Conservation (phyloP, 1,139 yeast species). For the Lodderomyces parapsilosis region DNA sequence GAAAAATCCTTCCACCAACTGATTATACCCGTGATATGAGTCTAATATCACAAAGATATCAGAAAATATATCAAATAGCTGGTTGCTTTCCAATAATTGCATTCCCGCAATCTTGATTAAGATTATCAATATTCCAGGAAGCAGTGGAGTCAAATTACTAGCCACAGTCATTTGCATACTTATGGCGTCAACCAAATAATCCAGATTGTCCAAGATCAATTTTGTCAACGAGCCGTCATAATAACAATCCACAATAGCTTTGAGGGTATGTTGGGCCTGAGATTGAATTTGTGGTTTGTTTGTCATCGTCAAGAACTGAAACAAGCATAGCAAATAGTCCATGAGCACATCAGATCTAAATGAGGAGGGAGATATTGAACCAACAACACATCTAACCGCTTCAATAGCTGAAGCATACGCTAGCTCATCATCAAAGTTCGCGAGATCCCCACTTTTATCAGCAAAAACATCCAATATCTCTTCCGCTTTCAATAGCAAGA, state of each 20-base stretch:
- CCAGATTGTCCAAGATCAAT: slow-evolving; percentile 67
- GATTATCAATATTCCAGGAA: slow-evolving; percentile 68
- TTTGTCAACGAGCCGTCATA: slow-evolving; percentile 56
- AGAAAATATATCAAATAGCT: slow-evolving; percentile 67
- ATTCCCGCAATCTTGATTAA: slow-evolving; percentile 70
- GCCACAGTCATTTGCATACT: slow-evolving; percentile 68
- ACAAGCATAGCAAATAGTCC: slow-evolving; percentile 31
- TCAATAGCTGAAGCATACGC: slow-evolving; percentile 32
- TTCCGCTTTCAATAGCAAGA: slow-evolving; percentile 26
- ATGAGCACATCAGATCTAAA: slow-evolving; percentile 33
- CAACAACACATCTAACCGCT: slow-evolving; percentile 28
- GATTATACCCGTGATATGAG: slow-evolving; percentile 76
- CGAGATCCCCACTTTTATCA: not conserved
- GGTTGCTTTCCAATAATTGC: slow-evolving; percentile 51
- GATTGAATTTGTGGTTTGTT: slow-evolving; percentile 28
- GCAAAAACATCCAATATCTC: slow-evolving; percentile 19
- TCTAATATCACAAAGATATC: slow-evolving; percentile 78
- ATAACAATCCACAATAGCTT: slow-evolving; percentile 47
- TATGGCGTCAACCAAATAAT: slow-evolving; percentile 75
- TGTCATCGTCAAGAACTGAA: slow-evolving; percentile 35
- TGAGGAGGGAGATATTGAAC: slow-evolving; percentile 23
- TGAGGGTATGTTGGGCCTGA: slow-evolving; percentile 28
- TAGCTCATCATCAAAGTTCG: slow-evolving; percentile 16
- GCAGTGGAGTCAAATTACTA: slow-evolving; percentile 63
- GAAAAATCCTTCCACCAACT: slow-evolving; percentile 72